A percentile compares a stretch with the other conserved stretches of the same genome.
These are phyloP conservation scores for Alternaria sp. DNA, from an alignment of 2,329 filamentous ascomycete genomes.

Conservation along the genomic window DNA sequence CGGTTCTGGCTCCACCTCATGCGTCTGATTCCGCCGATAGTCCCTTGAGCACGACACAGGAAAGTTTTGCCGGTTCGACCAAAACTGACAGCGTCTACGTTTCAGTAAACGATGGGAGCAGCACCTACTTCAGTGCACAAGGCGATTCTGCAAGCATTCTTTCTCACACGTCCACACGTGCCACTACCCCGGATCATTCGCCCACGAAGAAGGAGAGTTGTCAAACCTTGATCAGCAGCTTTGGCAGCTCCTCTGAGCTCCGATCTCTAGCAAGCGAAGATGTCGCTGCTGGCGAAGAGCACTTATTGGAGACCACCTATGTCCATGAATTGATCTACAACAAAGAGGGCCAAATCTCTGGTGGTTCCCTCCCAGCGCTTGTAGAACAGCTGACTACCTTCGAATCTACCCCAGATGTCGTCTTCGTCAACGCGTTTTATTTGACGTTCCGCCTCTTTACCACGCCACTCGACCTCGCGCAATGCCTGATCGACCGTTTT, in stretches of 20 bases:
- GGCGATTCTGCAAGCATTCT: slow-evolving; percentile 81
- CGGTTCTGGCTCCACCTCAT: slow-evolving; percentile 34
- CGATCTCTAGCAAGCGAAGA: slow-evolving; percentile 73
- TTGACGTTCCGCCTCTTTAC: slow-evolving; percentile 95
- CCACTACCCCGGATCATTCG: slow-evolving; percentile 79
- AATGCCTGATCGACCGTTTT: slow-evolving; percentile 86
- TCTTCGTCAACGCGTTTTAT: slow-evolving; percentile 94
- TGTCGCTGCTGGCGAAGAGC: slow-evolving; percentile 77
- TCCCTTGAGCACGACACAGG: slow-evolving; percentile 42
- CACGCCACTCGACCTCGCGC: slow-evolving; percentile 77
- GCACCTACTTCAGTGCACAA: slow-evolving; percentile 74
- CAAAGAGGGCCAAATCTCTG: slow-evolving; percentile 93
- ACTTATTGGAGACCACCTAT: slow-evolving; percentile 88
- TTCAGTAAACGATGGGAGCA: slow-evolving; percentile 78
- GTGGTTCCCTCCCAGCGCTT: slow-evolving; percentile 85
- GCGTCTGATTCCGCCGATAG: slow-evolving; percentile 40
- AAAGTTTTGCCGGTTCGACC: slow-evolving; percentile 33
- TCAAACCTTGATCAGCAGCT: slow-evolving; percentile 66
- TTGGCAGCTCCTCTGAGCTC: slow-evolving; percentile 69
- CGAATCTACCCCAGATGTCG: slow-evolving; percentile 87
- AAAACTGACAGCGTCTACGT: slow-evolving; percentile 70
- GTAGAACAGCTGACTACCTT: slow-evolving; percentile 95
- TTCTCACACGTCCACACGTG: slow-evolving; percentile 83
- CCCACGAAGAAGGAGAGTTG: slow-evolving; percentile 61
- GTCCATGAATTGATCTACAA: slow-evolving; percentile 92